A percentile compares a stretch with the other conserved stretches of the same genome.
Evolutionary conservation across 805 yeast species (phyloP).

Genomic region (Barnettozyma siamensis): DNA sequence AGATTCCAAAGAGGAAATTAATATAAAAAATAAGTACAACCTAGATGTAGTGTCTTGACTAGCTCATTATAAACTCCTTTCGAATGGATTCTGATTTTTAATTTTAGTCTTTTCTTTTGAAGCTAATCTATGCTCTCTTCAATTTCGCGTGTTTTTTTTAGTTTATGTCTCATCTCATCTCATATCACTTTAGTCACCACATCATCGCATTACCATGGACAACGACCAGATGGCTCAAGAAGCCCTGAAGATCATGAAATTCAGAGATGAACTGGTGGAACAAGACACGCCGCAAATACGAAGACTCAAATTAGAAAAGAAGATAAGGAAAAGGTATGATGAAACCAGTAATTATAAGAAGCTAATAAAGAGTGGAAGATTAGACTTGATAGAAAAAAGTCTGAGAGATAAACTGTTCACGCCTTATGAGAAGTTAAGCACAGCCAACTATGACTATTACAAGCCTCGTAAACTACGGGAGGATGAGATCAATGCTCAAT

Average conservation of each 20-base stretch:
- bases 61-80: too few species aligned
- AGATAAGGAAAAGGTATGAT: constrained; percentile 15
- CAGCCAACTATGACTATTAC: constrained; percentile 18
- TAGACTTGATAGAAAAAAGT: constrained; percentile 19
- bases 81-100: too few species aligned
- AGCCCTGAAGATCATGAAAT: constrained; percentile 12
- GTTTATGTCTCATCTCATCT: background rate
- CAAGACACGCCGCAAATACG: constrained; percentile 5
- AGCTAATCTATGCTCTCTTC: too few species aligned
- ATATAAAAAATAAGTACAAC: constrained; percentile 3
- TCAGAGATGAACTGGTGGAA: constrained; percentile 14
- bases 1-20: background rate
- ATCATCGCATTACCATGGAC: background rate
- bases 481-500: constrained; percentile 1
- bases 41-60: background rate
- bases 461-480: constrained; percentile 20
- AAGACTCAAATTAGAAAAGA: constrained; percentile 18
- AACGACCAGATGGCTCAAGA: constrained; percentile 7
- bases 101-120: too few species aligned
- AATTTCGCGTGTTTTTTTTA: background rate
- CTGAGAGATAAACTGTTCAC: constrained; percentile 14
- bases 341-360: constrained; percentile 19
- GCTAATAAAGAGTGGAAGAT: constrained; percentile 20
- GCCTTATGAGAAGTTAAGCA: constrained; percentile 10
- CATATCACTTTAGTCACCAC: too few species aligned